A percentile compares a stretch with the other conserved stretches of the same genome.
Evolutionary conservation across 257 asterid genomes (phyloP).

Genomic region (Primulina tabacum): DNA sequence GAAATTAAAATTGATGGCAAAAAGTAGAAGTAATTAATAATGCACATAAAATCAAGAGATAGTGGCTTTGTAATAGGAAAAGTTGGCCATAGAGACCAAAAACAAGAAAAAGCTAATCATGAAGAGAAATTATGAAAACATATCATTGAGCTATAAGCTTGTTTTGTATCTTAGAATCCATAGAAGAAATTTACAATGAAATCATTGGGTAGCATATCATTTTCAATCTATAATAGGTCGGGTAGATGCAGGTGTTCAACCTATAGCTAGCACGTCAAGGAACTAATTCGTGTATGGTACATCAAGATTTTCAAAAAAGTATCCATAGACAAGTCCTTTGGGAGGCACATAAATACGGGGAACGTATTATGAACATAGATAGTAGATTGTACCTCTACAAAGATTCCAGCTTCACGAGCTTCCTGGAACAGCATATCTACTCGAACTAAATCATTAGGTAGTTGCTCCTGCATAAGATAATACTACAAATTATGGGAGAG

Average conservation of each 20-base stretch:
- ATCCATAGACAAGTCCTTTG: neutral
- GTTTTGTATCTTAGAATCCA: neutral
- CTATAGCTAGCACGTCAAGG: neutral
- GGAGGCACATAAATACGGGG: neutral
- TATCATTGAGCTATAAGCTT: neutral
- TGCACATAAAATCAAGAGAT: slow-evolving; percentile 15
- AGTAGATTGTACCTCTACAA: slow-evolving; percentile 59
- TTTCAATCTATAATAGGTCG: neutral
- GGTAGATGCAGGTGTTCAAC: neutral
- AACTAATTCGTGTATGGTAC: neutral
- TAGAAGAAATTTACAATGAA: neutral
- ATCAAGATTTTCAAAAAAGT: neutral
- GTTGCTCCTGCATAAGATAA: slow-evolving; percentile 67
- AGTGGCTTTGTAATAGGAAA: slow-evolving; percentile 2
- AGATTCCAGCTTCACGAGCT: slow-evolving; percentile 84
- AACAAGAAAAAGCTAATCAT: slow-evolving; percentile 11
- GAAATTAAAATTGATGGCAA: neutral
- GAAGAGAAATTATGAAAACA: slow-evolving; percentile 2
- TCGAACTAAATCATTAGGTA: slow-evolving; percentile 71
- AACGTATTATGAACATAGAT: slow-evolving; percentile 2
- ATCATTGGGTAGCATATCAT: neutral
- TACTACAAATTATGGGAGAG: slow-evolving; percentile 19
- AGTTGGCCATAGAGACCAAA: slow-evolving; percentile 9
- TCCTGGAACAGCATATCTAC: slow-evolving; percentile 76
- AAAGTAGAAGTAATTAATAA: neutral